phyloP scores from a whole-genome alignment of 495 filamentous ascomycete species.

The Talaromyces nanjingensis region DNA sequence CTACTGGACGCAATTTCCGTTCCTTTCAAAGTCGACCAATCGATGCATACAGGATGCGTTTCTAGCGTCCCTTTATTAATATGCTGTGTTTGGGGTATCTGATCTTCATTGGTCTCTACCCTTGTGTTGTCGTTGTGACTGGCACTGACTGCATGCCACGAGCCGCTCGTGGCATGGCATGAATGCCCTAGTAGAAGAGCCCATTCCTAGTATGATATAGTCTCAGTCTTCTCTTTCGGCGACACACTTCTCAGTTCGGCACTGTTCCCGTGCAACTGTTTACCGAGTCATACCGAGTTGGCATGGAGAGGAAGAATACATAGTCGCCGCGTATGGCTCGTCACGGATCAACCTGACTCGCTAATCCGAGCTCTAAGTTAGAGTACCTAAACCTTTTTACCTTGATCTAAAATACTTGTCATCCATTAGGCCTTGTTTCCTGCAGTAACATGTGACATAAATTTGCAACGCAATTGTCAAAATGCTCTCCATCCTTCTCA shows the following conservation, averaged over 20 bases:
- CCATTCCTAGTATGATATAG: neutral
- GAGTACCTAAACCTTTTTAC: neutral
- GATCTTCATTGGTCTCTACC: neutral
- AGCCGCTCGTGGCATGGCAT: conserved; percentile 2
- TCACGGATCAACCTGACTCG: neutral
- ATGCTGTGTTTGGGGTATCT: neutral
- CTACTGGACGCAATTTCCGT: neutral
- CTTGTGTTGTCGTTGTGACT: too few relatives aligned
- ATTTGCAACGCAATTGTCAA: neutral
- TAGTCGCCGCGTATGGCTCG: neutral
- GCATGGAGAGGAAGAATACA: neutral
- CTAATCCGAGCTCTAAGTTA: neutral
- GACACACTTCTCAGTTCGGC: conserved; percentile 4
- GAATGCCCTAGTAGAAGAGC: neutral
- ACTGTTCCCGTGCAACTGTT: neutral
- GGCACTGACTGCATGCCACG: neutral
- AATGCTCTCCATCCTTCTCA: neutral
- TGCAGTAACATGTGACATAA: neutral
- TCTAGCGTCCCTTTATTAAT: neutral
- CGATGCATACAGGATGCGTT: neutral
- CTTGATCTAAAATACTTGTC: neutral
- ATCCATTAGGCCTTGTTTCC: neutral
- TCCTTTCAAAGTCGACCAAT: neutral
- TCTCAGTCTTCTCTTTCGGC: neutral
- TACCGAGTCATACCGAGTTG: conserved; percentile 5